phyloP scores from a whole-genome alignment of 2,329 filamentous ascomycete species.

The Didymella pomorum region DNA sequence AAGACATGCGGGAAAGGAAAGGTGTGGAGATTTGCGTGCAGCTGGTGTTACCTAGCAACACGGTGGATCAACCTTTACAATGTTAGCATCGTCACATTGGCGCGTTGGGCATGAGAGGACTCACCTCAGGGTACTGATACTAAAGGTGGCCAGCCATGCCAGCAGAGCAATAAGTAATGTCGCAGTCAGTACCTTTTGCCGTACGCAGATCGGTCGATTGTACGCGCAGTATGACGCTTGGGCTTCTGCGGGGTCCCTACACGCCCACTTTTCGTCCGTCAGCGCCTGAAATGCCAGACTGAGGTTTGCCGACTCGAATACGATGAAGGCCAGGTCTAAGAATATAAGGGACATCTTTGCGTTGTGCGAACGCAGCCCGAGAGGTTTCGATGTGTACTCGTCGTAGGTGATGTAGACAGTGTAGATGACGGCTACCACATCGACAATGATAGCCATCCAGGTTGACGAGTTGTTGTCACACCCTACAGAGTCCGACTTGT shows the following conservation, averaged over 20 bases:
- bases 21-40: not conserved
- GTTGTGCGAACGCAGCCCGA: slow-evolving; percentile 82
- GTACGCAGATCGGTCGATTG: slow-evolving; percentile 61
- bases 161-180: slow-evolving; percentile 83
- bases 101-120: slow-evolving; percentile 1
- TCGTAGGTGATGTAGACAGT: slow-evolving; percentile 94
- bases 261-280: slow-evolving; percentile 66
- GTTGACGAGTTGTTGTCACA: slow-evolving; percentile 68
- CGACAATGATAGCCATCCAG: slow-evolving; percentile 87
- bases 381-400: slow-evolving; percentile 92
- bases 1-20: slow-evolving; percentile 8
- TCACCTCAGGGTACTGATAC: slow-evolving; percentile 68
- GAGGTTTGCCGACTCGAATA: slow-evolving; percentile 94
- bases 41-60: slow-evolving; percentile 37
- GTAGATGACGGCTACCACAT: slow-evolving; percentile 88
- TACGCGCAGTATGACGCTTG: slow-evolving; percentile 31
- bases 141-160: slow-evolving; percentile 91
- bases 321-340: slow-evolving; percentile 93
- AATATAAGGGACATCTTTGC: slow-evolving; percentile 91
- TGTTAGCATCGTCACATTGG: slow-evolving; percentile 19
- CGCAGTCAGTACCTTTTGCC: slow-evolving; percentile 75
- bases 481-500: slow-evolving; percentile 50
- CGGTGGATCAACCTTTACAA: slow-evolving; percentile 37
- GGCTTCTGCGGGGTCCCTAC: slow-evolving; percentile 36
- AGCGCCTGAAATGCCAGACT: slow-evolving; percentile 88